Conservation (phyloP, 495 filamentous ascomycete species). For the Penicillium psychrofluorescens region DNA sequence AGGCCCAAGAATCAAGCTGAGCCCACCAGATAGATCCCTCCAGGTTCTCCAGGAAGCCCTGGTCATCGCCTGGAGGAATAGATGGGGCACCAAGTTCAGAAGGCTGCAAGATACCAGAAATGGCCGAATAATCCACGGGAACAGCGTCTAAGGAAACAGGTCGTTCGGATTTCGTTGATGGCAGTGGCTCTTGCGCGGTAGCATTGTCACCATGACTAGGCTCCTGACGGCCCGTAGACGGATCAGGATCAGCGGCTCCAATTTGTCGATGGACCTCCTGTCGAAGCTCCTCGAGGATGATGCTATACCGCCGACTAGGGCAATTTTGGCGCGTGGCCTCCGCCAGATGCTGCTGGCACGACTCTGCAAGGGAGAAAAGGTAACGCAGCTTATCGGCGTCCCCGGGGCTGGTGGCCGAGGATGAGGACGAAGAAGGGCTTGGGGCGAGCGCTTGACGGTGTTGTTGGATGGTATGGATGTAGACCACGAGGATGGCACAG, state of each 20-base stretch:
- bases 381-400: conserved; percentile 17
- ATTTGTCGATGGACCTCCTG: conserved; percentile 35
- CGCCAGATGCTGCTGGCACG: conserved; percentile 41
- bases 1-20: conserved; percentile 22
- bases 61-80: conserved; percentile 16
- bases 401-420: conserved; percentile 11
- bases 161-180: not conserved
- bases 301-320: conserved; percentile 44
- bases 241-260: conserved; percentile 8
- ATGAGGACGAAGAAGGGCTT: not conserved
- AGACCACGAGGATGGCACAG: conserved; percentile 46
- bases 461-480: conserved; percentile 49
- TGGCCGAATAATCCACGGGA: conserved; percentile 10
- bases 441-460: conserved; percentile 23
- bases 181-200: not conserved
- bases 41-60: conserved; percentile 17
- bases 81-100: conserved; percentile 8
- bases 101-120: conserved; percentile 9
- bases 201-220: not conserved
- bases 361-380: conserved; percentile 35
- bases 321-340: conserved; percentile 43
- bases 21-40: conserved; percentile 25
- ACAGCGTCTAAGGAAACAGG: conserved; percentile 7
- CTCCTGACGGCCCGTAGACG: not conserved
- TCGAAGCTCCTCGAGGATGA: conserved; percentile 42